Base-by-base conservation (phyloP, 2,329 filamentous ascomycete genomes). In the Colletotrichum coccodes region DNA sequence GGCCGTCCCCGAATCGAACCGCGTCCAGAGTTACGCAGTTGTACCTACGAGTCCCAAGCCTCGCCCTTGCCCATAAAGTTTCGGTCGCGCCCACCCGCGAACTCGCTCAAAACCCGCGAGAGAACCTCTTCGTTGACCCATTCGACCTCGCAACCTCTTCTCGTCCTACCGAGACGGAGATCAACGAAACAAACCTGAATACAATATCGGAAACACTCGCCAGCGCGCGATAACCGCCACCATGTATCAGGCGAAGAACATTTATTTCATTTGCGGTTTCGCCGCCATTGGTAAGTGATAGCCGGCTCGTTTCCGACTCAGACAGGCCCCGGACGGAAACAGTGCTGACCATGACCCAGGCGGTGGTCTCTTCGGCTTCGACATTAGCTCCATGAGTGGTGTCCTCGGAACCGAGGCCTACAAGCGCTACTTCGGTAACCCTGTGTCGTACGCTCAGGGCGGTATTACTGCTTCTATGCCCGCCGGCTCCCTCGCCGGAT, bases 381-480 rank as follows among this genome's bases (percentile, higher is more conserved):
- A 94, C 80, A 93, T 94, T 74, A 89, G 87, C 64, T 92, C 90
- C 49, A 93, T 94, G 91, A 90, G 88, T 42, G 89, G 87, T 52
- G 88, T 90, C 28, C 83, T 94, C 42, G 89, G 89, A 34, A 92
- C 90, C 0, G 79, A 89, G 64, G 87, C 90, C 53, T 94, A 94
- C 78, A 89, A 89, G 73, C 89, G 87, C 74, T 94, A 92, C 79
- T 94, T 94, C 80, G 83, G 89, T 73, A 86, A 93, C 62, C 86
- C 86, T 3, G 76, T 77, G 21, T 85, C 83, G 1, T 85, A 87
- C 72, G 82, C 85, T 0, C 91, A 94, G 78, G 91, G 91, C 50
- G 91, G 86, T 52, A 93, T 94, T 76, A 92, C 91, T 3, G 91
- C 91, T 26, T 83, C 91, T 2, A 94, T 94, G 91, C 89, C 92